phyloP scores from a whole-genome alignment of 2,329 filamentous ascomycete genomes.

The Epicoccum nigrum region DNA sequence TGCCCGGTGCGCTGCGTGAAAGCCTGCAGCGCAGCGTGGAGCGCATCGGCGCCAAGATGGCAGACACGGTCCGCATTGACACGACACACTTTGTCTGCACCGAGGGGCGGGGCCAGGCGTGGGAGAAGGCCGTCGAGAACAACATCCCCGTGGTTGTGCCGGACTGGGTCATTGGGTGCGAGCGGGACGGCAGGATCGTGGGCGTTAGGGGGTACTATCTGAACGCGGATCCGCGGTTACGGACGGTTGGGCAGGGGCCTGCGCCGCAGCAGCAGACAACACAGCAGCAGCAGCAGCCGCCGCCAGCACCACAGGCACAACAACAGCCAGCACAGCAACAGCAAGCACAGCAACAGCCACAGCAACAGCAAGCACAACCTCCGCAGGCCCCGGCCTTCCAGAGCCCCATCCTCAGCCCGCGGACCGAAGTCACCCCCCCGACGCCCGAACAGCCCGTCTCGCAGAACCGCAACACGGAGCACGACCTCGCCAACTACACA shows the following conservation, averaged over 20 bases:
- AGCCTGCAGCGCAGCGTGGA: conserved; percentile 77
- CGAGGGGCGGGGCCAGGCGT: conserved; percentile 84
- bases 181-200: conserved; percentile 88
- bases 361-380: conserved; percentile 26
- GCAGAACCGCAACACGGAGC: no score
- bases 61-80: conserved; percentile 90
- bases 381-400: conserved; percentile 22
- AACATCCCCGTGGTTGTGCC: conserved; percentile 97
- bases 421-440: conserved; percentile 58
- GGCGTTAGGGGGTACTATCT: conserved; percentile 96
- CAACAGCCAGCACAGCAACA: no score
- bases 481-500: conserved; percentile 28
- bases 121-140: conserved; percentile 97
- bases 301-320: conserved; percentile 20
- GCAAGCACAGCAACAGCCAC: conserved; percentile 11
- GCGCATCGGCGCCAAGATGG: conserved; percentile 89
- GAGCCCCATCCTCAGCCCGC: conserved; percentile 50
- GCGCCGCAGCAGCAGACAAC: conserved; percentile 31
- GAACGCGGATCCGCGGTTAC: conserved; percentile 75
- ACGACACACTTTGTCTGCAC: conserved; percentile 98
- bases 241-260: conserved; percentile 56
- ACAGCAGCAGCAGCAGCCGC: conserved; percentile 22
- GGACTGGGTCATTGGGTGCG: conserved; percentile 97
- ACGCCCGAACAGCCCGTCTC: conserved; percentile 55
- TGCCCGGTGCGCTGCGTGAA: conserved; percentile 76